These are phyloP conservation scores for Parathielavia appendiculata DNA, from an alignment of 495 filamentous ascomycete species.

Conservation along the genomic window DNA sequence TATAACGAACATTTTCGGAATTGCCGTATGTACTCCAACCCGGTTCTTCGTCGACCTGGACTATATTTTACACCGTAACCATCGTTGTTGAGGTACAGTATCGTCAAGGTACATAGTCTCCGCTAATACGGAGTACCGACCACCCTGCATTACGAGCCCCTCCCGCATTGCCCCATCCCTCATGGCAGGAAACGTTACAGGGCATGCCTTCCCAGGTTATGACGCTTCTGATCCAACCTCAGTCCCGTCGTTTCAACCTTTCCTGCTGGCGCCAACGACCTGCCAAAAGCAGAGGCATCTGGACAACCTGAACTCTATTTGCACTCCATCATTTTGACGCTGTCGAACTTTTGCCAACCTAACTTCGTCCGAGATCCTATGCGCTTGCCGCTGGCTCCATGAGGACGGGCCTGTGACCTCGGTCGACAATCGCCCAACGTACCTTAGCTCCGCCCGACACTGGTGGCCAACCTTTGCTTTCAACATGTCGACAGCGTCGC, in stretches of 20 bases:
- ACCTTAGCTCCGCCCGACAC: constrained; percentile 1
- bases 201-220: neutral
- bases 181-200: no score
- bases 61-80: no score
- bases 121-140: neutral
- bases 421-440: neutral
- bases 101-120: no score
- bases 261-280: neutral
- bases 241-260: neutral
- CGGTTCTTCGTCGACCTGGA: no score
- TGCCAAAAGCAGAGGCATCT: neutral
- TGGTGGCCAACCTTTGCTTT: constrained; percentile 5
- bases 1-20: no score
- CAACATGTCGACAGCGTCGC: constrained; percentile 43
- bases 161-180: no score
- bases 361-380: no score
- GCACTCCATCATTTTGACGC: neutral
- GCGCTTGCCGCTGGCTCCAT: constrained; percentile 6
- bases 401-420: constrained; percentile 6
- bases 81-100: no score
- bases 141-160: neutral
- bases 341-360: neutral
- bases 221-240: constrained; percentile 9
- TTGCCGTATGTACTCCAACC: no score
- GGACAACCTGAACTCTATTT: neutral